Base-by-base conservation (phyloP, 495 filamentous ascomycete species). In the Aspergillus diversus region DNA sequence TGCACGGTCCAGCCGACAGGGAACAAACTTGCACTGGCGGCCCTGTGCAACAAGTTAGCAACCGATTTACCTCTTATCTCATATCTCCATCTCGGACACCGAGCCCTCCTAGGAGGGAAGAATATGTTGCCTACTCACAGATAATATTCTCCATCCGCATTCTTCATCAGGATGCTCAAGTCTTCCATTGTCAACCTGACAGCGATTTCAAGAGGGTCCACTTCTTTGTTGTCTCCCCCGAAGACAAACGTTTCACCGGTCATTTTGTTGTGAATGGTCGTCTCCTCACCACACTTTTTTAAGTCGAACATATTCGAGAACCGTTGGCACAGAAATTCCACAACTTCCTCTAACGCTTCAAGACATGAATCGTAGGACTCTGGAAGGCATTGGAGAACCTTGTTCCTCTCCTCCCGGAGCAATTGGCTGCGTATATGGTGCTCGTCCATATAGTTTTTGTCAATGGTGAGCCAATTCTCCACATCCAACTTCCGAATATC, bases 161-260 rank as follows among this genome's bases (percentile, higher is more conserved):
- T 81, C 63, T 78, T 78, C 71, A 81, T 74, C 46, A 87, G 49
- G 51, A 87, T 73, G 61, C 81, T 86, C 51, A 87, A 73, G 63
- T 86, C 84, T 67, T 86, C 84, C 82, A 84, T 84, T 16, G 81
- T 79, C 33, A 86, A 70, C 59, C 81, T 72, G 7, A 84, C 84
- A n/a, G 83, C 84, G 15, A 82, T 73, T 66, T 87, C 84, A 35
- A 87, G 72, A 33, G 83, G 82, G 56, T 83, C 78, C 17, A 73
- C 66, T 21, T 74, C 68, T 12, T 68, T 64, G 21, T 67, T 67
- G n/a, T 66, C 51, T 12, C 71, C 69, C 1, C 73, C 67, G 43
- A 83, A 68, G 1, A 67, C 42, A 56, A 81, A 84, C 34, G 67
- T 77, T 57, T 87, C 84, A 9, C 75, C 70, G 0, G 83, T 85